Evolutionary conservation across 2,329 filamentous ascomycete genomes (phyloP).

Genomic region (Aspergillus latus): DNA sequence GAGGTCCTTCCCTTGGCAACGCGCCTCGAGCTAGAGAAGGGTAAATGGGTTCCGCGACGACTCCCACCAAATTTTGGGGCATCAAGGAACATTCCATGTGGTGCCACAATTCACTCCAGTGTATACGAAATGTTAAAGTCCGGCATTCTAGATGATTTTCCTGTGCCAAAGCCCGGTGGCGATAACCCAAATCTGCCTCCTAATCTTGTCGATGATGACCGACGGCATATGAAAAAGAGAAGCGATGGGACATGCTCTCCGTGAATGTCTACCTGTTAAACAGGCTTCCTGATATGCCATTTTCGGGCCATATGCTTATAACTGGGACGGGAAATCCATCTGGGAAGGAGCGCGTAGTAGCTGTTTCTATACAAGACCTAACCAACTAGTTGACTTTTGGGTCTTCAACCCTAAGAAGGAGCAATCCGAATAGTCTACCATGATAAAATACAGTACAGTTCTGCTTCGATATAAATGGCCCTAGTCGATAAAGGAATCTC

Average conservation of each 20-base stretch:
- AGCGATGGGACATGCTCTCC: background rate
- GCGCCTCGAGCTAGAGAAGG: constrained; percentile 37
- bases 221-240: background rate
- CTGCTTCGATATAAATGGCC: too few species aligned
- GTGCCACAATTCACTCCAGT: constrained; percentile 32
- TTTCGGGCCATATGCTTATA: too few species aligned
- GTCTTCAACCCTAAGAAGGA: too few species aligned
- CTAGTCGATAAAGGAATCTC: background rate
- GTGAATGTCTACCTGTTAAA: too few species aligned
- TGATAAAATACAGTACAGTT: too few species aligned
- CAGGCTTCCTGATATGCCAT: too few species aligned
- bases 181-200: constrained; percentile 17
- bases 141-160: constrained; percentile 22
- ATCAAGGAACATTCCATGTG: constrained; percentile 32
- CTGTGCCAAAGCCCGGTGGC: constrained; percentile 15
- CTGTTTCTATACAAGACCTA: background rate
- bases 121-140: constrained; percentile 30
- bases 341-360: too few species aligned
- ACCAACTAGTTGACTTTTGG: too few species aligned
- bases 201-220: constrained; percentile 1
- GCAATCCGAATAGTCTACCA: too few species aligned
- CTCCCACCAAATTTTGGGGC: constrained; percentile 39
- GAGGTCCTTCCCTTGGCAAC: constrained; percentile 39
- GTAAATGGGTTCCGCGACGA: constrained; percentile 36
- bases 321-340: too few species aligned